Evolutionary conservation across 208 protist genomes (phyloP).

Genomic region (Trypanosoma caninum): DNA sequence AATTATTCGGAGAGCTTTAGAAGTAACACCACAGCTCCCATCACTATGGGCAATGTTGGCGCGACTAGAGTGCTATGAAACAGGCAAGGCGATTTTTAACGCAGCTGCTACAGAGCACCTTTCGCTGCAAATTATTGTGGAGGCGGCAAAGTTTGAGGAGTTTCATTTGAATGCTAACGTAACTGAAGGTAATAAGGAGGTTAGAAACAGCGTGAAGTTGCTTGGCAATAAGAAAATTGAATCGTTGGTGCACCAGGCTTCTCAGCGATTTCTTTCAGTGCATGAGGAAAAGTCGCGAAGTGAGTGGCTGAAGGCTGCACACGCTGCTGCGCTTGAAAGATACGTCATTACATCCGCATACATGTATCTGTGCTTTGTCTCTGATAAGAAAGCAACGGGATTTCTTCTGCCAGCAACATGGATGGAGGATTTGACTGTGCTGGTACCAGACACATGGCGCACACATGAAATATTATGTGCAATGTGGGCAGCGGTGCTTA

Average conservation of each 20-base stretch:
- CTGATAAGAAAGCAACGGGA: conserved; percentile 15
- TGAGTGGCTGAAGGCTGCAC: conserved; percentile 23
- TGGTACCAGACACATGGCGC: conserved; percentile 25
- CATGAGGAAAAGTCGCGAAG: conserved; percentile 27
- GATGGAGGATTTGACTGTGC: conserved; percentile 43
- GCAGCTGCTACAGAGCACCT: conserved; percentile 50
- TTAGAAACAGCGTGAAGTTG: background rate
- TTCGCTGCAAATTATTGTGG: conserved; percentile 63
- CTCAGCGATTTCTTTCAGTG: conserved; percentile 12
- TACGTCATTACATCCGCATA: conserved; percentile 66
- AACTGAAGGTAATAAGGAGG: background rate
- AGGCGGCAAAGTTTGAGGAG: conserved; percentile 80
- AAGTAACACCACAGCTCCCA: conserved; percentile 55
- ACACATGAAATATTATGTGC: conserved; percentile 47
- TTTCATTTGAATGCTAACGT: conserved; percentile 17
- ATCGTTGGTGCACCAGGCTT: conserved; percentile 18
- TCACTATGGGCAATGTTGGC: conserved; percentile 72
- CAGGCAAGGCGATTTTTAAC: conserved; percentile 65
- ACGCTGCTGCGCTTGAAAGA: conserved; percentile 13
- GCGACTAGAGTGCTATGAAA: conserved; percentile 49
- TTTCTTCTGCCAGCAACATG: conserved; percentile 32
- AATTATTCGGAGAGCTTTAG: conserved; percentile 57
- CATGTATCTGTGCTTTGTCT: conserved; percentile 52
- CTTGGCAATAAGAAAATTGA: conserved; percentile 21
- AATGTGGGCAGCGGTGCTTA: conserved; percentile 51